These are phyloP conservation scores for Pinus tabuliformis DNA, from an alignment of 75 land plant species.

Conservation along the genomic window DNA sequence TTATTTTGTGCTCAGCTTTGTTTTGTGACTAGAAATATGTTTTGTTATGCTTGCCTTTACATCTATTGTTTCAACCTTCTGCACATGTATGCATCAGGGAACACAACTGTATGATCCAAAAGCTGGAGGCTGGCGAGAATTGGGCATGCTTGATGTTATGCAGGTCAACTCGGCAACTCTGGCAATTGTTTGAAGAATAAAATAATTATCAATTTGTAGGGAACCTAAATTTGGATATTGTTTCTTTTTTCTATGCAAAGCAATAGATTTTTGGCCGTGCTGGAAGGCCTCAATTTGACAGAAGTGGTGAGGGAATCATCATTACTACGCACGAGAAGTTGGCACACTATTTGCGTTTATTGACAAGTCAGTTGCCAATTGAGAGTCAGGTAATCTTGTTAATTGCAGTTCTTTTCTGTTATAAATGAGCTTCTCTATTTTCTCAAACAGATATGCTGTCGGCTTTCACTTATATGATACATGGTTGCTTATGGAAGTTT, in stretches of 20 bases:
- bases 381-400: conserved; percentile 81
- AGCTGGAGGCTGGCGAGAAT: conserved; percentile 96
- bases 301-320: conserved; percentile 99
- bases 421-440: neutral
- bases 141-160: conserved; percentile 99
- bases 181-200: neutral
- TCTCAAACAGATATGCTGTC: neutral
- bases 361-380: conserved; percentile 94
- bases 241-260: neutral
- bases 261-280: conserved; percentile 98
- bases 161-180: conserved; percentile 47
- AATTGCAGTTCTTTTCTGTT: neutral
- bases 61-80: no score
- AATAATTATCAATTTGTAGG: neutral
- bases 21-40: no score
- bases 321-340: conserved; percentile 95
- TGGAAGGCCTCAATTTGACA: conserved; percentile 98
- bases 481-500: no score
- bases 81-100: conserved; percentile 46
- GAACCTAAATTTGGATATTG: neutral
- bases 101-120: conserved; percentile 99
- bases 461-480: no score
- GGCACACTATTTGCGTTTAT: conserved; percentile 78
- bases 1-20: no score
- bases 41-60: no score